Evolutionary conservation across 2,329 filamentous ascomycete genomes (phyloP).

Genomic region (Botryotinia calthae): DNA sequence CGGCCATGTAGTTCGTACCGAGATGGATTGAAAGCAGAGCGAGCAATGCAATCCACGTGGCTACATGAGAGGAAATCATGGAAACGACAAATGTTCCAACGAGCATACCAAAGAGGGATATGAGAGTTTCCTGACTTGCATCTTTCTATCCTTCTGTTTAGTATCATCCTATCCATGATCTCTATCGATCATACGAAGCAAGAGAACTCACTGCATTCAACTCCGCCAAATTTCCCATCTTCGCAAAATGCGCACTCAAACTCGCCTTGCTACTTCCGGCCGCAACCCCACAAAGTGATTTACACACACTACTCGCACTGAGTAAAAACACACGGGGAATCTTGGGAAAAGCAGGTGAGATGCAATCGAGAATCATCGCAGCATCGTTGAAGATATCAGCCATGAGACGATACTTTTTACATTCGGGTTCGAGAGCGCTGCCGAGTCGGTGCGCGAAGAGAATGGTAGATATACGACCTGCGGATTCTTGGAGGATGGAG

Average conservation of each 20-base stretch:
- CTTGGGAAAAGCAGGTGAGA: constrained; percentile 63
- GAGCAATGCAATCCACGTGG: constrained; percentile 73
- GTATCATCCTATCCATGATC: background rate
- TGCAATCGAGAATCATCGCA: constrained; percentile 67
- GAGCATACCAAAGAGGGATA: constrained; percentile 84
- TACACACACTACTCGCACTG: constrained; percentile 58
- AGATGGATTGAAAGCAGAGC: constrained; percentile 74
- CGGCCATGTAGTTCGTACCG: constrained; percentile 80
- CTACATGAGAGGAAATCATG: constrained; percentile 63
- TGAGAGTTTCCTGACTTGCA: constrained; percentile 90
- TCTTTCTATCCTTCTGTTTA: constrained; percentile 56
- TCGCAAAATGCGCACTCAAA: constrained; percentile 87
- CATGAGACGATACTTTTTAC: constrained; percentile 68
- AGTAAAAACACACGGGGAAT: constrained; percentile 55
- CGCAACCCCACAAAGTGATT: constrained; percentile 80
- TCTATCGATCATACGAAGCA: background rate
- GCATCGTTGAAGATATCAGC: constrained; percentile 71
- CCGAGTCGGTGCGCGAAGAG: constrained; percentile 67
- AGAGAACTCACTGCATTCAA: constrained; percentile 70
- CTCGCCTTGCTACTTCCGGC: constrained; percentile 88
- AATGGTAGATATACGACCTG: constrained; percentile 65
- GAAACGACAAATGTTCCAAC: constrained; percentile 79
- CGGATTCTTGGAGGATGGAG: constrained; percentile 63
- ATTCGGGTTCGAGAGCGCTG: constrained; percentile 66
- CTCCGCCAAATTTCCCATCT: constrained; percentile 82